These are phyloP conservation scores for Thozetella sp. DNA, from an alignment of 495 filamentous ascomycete genomes.

Conservation along the genomic window DNA sequence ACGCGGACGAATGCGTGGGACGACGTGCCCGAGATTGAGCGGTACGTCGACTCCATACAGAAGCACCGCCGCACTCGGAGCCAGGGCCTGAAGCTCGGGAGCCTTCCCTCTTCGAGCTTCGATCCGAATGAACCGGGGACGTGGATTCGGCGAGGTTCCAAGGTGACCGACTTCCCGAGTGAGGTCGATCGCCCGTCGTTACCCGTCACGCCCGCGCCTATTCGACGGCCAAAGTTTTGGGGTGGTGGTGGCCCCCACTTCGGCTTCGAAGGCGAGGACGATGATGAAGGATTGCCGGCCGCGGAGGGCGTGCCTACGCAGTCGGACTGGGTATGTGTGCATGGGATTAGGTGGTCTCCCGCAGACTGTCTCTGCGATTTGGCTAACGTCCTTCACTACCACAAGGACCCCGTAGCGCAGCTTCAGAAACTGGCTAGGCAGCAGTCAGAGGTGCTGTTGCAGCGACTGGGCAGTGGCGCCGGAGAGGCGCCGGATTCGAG, in stretches of 20 bases:
- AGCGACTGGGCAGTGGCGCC: slow-evolving; percentile 30
- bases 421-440: slow-evolving; percentile 69
- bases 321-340: slow-evolving; percentile 85
- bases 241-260: slow-evolving; percentile 37
- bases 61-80: slow-evolving; percentile 62
- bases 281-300: slow-evolving; percentile 59
- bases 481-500: slow-evolving; percentile 18
- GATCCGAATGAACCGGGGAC: slow-evolving; percentile 11
- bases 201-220: slow-evolving; percentile 87
- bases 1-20: slow-evolving; percentile 83
- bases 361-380: slow-evolving; percentile 62
- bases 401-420: slow-evolving; percentile 70
- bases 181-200: slow-evolving; percentile 82
- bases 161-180: slow-evolving; percentile 83
- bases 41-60: slow-evolving; percentile 73
- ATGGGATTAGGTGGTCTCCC: slow-evolving; percentile 50
- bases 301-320: slow-evolving; percentile 84
- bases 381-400: slow-evolving; percentile 46
- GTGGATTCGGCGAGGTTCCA: slow-evolving; percentile 54
- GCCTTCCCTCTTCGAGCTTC: slow-evolving; percentile 3
- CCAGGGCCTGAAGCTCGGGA: slow-evolving; percentile 50
- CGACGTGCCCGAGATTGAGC: slow-evolving; percentile 77
- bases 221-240: slow-evolving; percentile 46
- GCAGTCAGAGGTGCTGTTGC: slow-evolving; percentile 60
- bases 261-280: slow-evolving; percentile 57